Percentiles rank a stretch among this genome's conserved stretches.
Evolutionary conservation across 1,284 basidiomycete species (phyloP).

Genomic region (Microbotryomycetes sp.): DNA sequence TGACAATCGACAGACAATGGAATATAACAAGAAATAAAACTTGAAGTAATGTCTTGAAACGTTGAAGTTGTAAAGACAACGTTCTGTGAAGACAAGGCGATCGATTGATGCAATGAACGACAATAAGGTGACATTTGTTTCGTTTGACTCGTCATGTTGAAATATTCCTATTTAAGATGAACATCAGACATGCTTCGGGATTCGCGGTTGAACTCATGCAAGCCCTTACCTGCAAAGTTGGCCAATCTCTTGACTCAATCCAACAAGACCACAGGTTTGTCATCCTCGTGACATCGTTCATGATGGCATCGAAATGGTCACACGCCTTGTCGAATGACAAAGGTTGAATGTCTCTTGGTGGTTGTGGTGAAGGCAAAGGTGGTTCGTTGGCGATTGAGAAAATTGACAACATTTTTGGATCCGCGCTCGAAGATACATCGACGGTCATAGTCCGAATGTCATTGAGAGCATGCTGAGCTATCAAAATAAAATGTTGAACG

Average conservation of each 20-base stretch:
- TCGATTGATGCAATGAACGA: neutral
- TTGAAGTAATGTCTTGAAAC: no score
- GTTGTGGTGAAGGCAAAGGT: conserved; percentile 18
- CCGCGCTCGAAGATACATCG: neutral
- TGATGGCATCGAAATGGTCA: neutral
- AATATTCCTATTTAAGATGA: neutral
- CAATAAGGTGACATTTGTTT: neutral
- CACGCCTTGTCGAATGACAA: neutral
- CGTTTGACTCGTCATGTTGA: no score
- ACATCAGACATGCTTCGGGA: no score
- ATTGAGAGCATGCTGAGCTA: conserved; percentile 2
- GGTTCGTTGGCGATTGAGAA: conserved; percentile 5
- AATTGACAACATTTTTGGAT: neutral
- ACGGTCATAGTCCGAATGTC: neutral
- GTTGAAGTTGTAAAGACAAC: no score
- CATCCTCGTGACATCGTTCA: neutral
- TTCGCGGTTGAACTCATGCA: no score
- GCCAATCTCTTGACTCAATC: neutral
- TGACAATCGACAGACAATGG: no score
- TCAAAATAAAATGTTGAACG: neutral
- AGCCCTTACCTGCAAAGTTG: neutral
- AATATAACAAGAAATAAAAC: no score
- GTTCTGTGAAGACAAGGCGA: neutral
- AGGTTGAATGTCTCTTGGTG: conserved; percentile 11
- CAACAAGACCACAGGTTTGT: neutral